Evolutionary conservation across 352 stramenopile genomes (phyloP).

Genomic region (Globisporangium carolinianum): DNA sequence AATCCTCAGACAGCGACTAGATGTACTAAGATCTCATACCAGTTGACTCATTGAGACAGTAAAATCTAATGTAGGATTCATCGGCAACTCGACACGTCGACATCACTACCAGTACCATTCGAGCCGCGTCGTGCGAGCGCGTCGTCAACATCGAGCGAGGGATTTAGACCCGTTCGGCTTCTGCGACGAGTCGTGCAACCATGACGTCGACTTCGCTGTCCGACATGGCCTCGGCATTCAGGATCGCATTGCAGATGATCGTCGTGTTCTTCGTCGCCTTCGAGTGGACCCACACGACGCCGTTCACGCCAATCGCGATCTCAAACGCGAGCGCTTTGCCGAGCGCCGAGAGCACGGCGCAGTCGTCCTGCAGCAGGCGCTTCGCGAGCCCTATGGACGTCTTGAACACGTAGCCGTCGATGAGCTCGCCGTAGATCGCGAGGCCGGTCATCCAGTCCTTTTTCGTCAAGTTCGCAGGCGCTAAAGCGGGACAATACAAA

Average conservation of each 20-base stretch:
- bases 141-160: slow-evolving; percentile 24
- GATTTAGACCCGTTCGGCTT: slow-evolving; percentile 39
- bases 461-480: slow-evolving; percentile 75
- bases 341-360: slow-evolving; percentile 80
- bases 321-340: slow-evolving; percentile 89
- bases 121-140: slow-evolving; percentile 6
- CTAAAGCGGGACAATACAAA: slow-evolving; percentile 18
- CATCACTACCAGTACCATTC: neutral
- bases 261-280: slow-evolving; percentile 76
- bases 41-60: too few relatives aligned
- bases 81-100: neutral
- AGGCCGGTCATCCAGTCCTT: slow-evolving; percentile 99
- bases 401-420: slow-evolving; percentile 89
- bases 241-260: slow-evolving; percentile 83
- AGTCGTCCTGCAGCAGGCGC: slow-evolving; percentile 63
- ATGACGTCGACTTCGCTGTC: slow-evolving; percentile 67
- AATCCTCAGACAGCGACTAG: too few relatives aligned
- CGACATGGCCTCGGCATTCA: slow-evolving; percentile 87
- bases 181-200: slow-evolving; percentile 63
- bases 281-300: slow-evolving; percentile 94
- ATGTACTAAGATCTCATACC: too few relatives aligned
- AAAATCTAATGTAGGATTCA: too few relatives aligned
- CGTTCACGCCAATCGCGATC: slow-evolving; percentile 94
- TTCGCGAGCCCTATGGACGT: slow-evolving; percentile 75
- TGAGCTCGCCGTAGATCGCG: slow-evolving; percentile 94